phyloP scores from a whole-genome alignment of 2,329 filamentous ascomycete genomes.

The Aureobasidium uvarum region DNA sequence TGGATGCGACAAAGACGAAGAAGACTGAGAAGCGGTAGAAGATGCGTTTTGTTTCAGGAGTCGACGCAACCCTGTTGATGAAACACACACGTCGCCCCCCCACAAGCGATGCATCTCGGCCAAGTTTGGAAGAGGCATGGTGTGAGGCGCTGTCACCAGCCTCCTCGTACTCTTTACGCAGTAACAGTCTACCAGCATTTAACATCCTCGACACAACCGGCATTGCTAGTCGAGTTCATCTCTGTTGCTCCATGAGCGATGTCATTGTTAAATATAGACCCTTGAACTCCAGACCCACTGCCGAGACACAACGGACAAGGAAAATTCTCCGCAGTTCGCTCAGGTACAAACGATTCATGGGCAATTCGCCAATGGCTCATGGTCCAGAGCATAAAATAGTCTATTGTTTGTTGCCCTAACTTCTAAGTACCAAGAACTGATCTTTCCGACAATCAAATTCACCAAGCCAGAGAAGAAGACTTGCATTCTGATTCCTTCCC shows the following conservation, averaged over 20 bases:
- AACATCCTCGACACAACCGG: background rate
- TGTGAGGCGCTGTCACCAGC: constrained; percentile 8
- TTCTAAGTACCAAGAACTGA: background rate
- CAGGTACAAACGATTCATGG: background rate
- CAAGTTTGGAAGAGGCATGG: background rate
- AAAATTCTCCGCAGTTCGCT: constrained; percentile 16
- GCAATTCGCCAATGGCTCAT: background rate
- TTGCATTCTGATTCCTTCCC: background rate
- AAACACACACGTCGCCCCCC: constrained; percentile 20
- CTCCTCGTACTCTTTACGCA: background rate
- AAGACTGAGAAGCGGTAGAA: background rate
- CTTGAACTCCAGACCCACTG: constrained; percentile 13
- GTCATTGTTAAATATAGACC: constrained; percentile 15
- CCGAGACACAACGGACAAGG: constrained; percentile 13
- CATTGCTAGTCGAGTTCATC: background rate
- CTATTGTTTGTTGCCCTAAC: background rate
- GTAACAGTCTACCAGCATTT: background rate
- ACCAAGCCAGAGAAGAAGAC: background rate
- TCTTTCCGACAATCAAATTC: background rate
- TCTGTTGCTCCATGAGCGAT: background rate
- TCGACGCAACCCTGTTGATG: constrained; percentile 7
- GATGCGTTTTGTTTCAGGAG: constrained; percentile 24
- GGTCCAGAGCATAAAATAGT: background rate
- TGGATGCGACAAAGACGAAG: constrained; percentile 19
- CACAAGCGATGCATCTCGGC: constrained; percentile 3